phyloP scores from a whole-genome alignment of 2,329 filamentous ascomycete genomes.

The Fusarium marasasianum region DNA sequence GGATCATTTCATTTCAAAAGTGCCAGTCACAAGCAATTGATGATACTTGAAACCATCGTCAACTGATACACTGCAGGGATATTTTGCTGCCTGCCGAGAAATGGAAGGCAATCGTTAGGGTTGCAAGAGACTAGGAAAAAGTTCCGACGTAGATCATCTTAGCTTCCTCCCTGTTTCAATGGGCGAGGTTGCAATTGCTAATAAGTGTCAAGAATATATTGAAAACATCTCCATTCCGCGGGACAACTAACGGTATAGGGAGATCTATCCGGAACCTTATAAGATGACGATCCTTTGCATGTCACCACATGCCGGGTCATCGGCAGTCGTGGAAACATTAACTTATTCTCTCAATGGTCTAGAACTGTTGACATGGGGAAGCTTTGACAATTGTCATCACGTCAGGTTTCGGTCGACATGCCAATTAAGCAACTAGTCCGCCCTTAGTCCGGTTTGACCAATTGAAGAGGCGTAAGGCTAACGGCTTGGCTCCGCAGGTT shows the following conservation, averaged over 20 bases:
- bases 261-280: neutral
- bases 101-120: constrained; percentile 5
- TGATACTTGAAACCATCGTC: neutral
- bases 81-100: neutral
- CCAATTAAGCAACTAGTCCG: neutral
- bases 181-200: neutral
- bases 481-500: neutral
- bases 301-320: neutral
- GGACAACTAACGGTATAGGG: neutral
- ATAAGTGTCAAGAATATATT: neutral
- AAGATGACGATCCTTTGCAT: neutral
- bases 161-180: neutral
- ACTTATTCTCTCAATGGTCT: neutral
- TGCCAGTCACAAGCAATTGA: constrained; percentile 26
- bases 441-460: neutral
- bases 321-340: neutral
- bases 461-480: neutral
- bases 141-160: constrained; percentile 16
- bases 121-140: constrained; percentile 10
- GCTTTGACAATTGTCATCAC: neutral
- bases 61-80: neutral
- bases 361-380: neutral
- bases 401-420: neutral
- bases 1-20: constrained; percentile 17
- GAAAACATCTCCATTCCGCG: neutral